Evolutionary conservation across 1,139 yeast genomes (phyloP), one percentile per base, ranked within the genome.

Genomic region (Zygosaccharomyces pseudobailii): DNA sequence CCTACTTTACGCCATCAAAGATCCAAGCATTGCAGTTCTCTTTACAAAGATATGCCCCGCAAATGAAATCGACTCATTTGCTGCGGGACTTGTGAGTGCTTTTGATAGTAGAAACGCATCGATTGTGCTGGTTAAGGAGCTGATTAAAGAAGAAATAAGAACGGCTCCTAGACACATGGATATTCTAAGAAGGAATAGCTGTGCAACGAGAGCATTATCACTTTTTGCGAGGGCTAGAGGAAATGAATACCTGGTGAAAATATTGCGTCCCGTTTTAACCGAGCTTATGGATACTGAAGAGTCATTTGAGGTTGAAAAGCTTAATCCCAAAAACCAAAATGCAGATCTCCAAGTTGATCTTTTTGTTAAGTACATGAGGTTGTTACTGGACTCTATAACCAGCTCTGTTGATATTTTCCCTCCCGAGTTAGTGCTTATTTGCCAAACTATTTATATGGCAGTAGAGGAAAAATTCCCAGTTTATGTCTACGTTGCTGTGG

Each of bases 131-230:
- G 80, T 87, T 39, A 68, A 75, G 5, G 74, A 76, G 5, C 70
- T 86, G 42, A 71, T 88, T 20, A 70, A 70, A 21, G 80, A 79
- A 49, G 96, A 88, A 61, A 82, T 87, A 23, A 63, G 71, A 36
- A 71, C 69, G 28, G 81, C 86, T 0, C 68, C 77, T 0, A 76
- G 85, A 50, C 78, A 87, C 10, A 77, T 85, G 33, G 95, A 87
- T 59, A 77, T 87, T 27, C 73, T 88, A 55, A 73, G 96, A 58
- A 76, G 95, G 50, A 88, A 88, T 63, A 84, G 94, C 45, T 85
- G 88, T 23, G 84, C 92, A 36, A 87, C 96, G 0, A 78, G 90
- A 58, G 73, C 87, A 41, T 71, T 87, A 44, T 84, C 90, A 0
- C 73, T 85, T 35, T 82, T 81, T 58, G 85, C 95, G 0, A 80